These are phyloP conservation scores for Vicia faba DNA, from an alignment of 306 rosid genomes.

Conservation along the genomic window DNA sequence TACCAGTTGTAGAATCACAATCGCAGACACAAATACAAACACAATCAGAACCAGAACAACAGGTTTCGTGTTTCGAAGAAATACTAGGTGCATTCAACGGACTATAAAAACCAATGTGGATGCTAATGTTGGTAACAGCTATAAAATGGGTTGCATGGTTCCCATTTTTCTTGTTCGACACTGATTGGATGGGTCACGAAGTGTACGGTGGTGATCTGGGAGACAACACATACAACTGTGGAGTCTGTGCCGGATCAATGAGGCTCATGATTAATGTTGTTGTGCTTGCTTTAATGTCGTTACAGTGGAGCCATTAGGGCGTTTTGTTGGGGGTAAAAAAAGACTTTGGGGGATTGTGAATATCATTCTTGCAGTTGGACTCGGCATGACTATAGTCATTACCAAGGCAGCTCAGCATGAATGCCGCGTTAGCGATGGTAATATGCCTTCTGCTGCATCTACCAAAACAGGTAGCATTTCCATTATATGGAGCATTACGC, in stretches of 20 bases:
- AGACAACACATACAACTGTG: slow-evolving; percentile 39
- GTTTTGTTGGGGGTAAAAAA: slow-evolving; percentile 63
- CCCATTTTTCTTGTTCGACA: slow-evolving; percentile 65
- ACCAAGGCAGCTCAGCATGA: slow-evolving; percentile 53
- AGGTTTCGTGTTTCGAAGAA: slow-evolving; percentile 32
- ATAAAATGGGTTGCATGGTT: slow-evolving; percentile 85
- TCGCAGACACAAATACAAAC: neutral
- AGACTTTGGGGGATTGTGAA: slow-evolving; percentile 71
- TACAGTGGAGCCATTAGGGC: slow-evolving; percentile 50
- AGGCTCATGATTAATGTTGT: slow-evolving; percentile 65
- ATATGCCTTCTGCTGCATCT: neutral
- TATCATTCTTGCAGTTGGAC: slow-evolving; percentile 50
- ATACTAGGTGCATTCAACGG: slow-evolving; percentile 42
- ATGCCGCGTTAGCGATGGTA: neutral
- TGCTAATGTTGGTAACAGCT: slow-evolving; percentile 62
- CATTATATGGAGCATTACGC: too few relatives aligned
- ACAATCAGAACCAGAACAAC: neutral
- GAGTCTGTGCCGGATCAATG: slow-evolving; percentile 59
- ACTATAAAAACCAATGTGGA: slow-evolving; percentile 62
- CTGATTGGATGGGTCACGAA: slow-evolving; percentile 90
- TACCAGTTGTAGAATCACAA: neutral
- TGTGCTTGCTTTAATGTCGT: slow-evolving; percentile 55
- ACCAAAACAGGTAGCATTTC: too few relatives aligned
- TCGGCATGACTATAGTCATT: slow-evolving; percentile 50
- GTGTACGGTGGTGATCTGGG: slow-evolving; percentile 67